Evolutionary conservation across 2,329 filamentous ascomycete species (phyloP).

Genomic region (Cladophialophora carrionii): DNA sequence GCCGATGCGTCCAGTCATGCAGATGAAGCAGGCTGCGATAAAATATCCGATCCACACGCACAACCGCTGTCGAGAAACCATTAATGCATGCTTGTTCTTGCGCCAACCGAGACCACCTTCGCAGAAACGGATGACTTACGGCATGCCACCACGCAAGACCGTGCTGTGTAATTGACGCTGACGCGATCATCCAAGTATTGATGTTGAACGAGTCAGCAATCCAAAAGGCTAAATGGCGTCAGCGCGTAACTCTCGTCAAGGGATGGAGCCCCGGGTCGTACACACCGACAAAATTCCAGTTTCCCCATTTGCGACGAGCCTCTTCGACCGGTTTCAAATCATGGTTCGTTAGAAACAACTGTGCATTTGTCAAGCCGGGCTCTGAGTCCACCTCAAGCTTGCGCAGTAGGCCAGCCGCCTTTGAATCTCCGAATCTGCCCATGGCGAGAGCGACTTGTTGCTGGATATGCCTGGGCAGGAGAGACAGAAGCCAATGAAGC

Average conservation of each 20-base stretch:
- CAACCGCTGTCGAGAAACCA: neutral
- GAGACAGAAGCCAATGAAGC: neutral
- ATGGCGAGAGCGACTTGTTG: constrained; percentile 1
- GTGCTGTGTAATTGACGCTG: constrained; percentile 50
- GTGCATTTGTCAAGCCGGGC: constrained; percentile 65
- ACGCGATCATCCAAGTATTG: constrained; percentile 47
- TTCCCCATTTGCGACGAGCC: constrained; percentile 45
- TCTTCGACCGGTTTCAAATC: constrained; percentile 49
- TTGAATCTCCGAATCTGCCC: constrained; percentile 12
- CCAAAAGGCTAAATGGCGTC: constrained; percentile 61
- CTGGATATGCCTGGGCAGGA: constrained; percentile 14
- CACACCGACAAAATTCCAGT: constrained; percentile 44
- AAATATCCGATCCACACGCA: constrained; percentile 49
- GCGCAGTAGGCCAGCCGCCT: constrained; percentile 16
- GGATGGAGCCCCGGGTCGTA: constrained; percentile 63
- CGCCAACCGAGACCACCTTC: neutral
- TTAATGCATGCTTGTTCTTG: neutral
- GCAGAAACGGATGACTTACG: neutral
- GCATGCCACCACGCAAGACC: constrained; percentile 51
- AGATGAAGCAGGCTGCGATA: constrained; percentile 44
- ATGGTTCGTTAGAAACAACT: constrained; percentile 55
- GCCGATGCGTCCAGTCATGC: constrained; percentile 46
- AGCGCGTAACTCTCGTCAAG: constrained; percentile 54
- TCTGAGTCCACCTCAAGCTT: constrained; percentile 75
- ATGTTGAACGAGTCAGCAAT: constrained; percentile 46